Evolutionary conservation across 495 filamentous ascomycete genomes (phyloP).

Genomic region (Podospora pseudocomata): DNA sequence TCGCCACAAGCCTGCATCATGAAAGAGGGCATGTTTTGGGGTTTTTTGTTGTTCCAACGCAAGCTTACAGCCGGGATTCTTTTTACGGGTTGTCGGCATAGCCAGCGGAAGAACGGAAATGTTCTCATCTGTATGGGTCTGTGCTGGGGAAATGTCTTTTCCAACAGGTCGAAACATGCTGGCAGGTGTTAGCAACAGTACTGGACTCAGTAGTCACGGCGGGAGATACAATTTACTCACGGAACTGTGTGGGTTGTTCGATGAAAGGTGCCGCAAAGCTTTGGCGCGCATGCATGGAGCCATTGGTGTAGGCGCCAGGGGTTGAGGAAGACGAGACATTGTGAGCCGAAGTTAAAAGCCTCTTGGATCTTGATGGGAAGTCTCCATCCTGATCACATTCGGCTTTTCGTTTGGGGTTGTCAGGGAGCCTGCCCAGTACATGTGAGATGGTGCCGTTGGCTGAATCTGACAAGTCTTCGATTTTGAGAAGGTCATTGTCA

Average conservation of each 20-base stretch:
- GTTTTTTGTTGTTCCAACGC: constrained; percentile 11
- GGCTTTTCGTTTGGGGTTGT: background rate
- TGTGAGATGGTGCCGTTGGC: background rate
- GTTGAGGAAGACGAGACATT: background rate
- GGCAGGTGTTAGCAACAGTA: background rate
- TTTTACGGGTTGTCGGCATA: constrained; percentile 7
- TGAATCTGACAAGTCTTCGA: background rate
- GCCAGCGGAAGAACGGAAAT: constrained; percentile 6
- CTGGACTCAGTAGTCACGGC: no score
- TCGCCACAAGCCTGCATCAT: constrained; percentile 25
- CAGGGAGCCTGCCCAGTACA: constrained; percentile 10
- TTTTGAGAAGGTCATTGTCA: background rate
- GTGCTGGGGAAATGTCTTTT: background rate
- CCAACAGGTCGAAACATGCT: background rate
- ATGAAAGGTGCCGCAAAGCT: background rate
- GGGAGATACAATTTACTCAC: background rate
- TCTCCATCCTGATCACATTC: background rate
- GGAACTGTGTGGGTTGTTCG: background rate
- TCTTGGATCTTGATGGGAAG: background rate
- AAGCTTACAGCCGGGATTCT: constrained; percentile 9
- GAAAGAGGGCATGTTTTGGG: constrained; percentile 18
- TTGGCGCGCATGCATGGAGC: background rate
- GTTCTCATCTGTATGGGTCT: constrained; percentile 4
- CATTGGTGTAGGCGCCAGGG: background rate
- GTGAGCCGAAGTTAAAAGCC: background rate